These are phyloP conservation scores for Quercus berberidifolia DNA, from an alignment of 306 rosid genomes.

Conservation along the genomic window DNA sequence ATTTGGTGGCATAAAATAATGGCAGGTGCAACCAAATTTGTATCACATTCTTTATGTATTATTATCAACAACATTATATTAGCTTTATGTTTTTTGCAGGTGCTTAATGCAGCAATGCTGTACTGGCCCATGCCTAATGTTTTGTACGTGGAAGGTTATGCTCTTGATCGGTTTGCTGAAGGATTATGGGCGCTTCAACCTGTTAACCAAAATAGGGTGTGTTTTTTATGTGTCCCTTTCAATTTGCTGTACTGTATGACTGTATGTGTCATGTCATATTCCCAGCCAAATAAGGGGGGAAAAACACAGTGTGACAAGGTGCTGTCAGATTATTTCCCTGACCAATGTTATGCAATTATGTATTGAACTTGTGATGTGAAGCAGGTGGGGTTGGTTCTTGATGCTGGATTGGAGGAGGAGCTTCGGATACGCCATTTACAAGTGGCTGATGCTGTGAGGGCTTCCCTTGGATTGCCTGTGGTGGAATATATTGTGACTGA, in stretches of 20 bases:
- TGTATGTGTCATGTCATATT: background rate
- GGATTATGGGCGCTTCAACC: slow-evolving; percentile 87
- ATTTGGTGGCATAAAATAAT: too few relatives aligned
- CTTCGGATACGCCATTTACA: slow-evolving; percentile 79
- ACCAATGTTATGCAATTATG: background rate
- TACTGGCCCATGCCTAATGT: slow-evolving; percentile 87
- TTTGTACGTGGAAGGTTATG: slow-evolving; percentile 86
- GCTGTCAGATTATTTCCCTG: background rate
- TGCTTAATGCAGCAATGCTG: slow-evolving; percentile 92
- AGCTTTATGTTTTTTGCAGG: slow-evolving; percentile 38
- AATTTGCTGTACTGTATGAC: background rate
- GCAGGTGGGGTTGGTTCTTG: slow-evolving; percentile 88
- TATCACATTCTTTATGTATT: too few relatives aligned
- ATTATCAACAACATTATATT: background rate
- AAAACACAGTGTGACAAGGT: background rate
- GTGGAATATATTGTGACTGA: slow-evolving; percentile 76
- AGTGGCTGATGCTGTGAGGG: slow-evolving; percentile 86
- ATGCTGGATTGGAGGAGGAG: slow-evolving; percentile 78
- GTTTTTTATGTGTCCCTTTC: background rate
- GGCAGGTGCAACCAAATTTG: too few relatives aligned
- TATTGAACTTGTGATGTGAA: slow-evolving; percentile 12
- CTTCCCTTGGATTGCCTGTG: slow-evolving; percentile 90
- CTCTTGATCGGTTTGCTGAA: slow-evolving; percentile 82
- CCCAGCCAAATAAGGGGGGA: background rate
- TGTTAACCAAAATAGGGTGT: slow-evolving; percentile 82